Evolutionary conservation across 495 filamentous ascomycete species (phyloP).

Genomic region (Aspergillus steynii): DNA sequence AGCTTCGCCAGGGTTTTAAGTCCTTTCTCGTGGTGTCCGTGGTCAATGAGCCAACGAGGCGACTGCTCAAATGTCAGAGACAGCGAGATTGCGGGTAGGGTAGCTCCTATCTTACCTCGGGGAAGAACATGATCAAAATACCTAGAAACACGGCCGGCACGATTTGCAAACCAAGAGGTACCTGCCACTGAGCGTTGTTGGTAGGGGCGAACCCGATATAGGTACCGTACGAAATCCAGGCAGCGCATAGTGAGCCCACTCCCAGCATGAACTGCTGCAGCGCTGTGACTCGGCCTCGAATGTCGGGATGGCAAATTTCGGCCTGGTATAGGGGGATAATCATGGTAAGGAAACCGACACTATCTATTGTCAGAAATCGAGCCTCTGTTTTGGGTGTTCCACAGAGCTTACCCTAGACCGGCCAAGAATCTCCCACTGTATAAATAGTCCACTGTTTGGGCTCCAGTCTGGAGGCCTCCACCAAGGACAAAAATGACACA

Average conservation of each 20-base stretch:
- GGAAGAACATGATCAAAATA: conserved; percentile 45
- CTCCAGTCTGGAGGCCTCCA: conserved; percentile 44
- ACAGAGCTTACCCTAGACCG: conserved; percentile 51
- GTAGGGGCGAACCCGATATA: conserved; percentile 50
- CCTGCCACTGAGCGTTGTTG: conserved; percentile 42
- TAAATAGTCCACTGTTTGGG: conserved; percentile 36
- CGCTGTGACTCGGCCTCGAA: conserved; percentile 43
- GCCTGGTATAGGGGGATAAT: conserved; percentile 48
- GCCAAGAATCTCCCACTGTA: conserved; percentile 46
- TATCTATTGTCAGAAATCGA: conserved; percentile 11
- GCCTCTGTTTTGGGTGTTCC: background rate
- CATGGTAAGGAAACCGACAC: conserved; percentile 63
- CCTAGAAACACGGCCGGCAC: conserved; percentile 43
- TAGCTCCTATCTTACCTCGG: conserved; percentile 39
- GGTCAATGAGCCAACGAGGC: conserved; percentile 58
- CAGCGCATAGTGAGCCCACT: conserved; percentile 40
- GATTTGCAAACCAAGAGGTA: conserved; percentile 44
- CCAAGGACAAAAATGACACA: conserved; percentile 46
- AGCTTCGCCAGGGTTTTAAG: conserved; percentile 51
- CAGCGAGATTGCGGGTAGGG: background rate
- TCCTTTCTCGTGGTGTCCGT: conserved; percentile 49
- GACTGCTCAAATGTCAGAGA: conserved; percentile 31
- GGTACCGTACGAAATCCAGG: conserved; percentile 47
- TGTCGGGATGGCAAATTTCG: conserved; percentile 45
- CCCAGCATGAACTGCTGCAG: conserved; percentile 50